Percentiles rank a stretch among this genome's conserved stretches.
These are phyloP conservation scores for Lachnellula hyalina DNA, from an alignment of 2,329 filamentous ascomycete species.

Conservation along the genomic window DNA sequence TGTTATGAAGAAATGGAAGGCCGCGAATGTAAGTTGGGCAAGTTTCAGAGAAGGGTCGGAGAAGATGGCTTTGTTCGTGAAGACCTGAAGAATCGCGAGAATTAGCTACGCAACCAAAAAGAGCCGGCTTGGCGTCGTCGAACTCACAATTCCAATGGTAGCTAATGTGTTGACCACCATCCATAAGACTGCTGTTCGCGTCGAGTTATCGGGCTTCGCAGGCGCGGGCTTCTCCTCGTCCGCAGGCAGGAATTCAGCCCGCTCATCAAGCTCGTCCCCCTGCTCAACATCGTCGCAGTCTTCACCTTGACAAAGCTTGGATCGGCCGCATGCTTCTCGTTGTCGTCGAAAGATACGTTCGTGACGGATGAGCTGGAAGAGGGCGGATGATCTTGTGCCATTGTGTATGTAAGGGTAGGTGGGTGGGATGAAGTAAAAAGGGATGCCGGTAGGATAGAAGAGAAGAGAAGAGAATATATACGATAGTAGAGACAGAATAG, in stretches of 20 bases:
- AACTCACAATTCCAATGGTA: constrained; percentile 56
- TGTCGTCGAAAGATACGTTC: constrained; percentile 25
- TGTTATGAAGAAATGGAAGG: constrained; percentile 64
- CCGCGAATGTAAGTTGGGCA: constrained; percentile 60
- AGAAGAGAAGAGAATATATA: background rate
- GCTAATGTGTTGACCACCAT: constrained; percentile 57
- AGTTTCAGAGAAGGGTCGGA: constrained; percentile 55
- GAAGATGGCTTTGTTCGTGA: constrained; percentile 67
- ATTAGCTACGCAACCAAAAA: background rate
- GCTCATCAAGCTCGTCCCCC: constrained; percentile 36
- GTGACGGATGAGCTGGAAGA: constrained; percentile 27
- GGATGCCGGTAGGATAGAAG: background rate
- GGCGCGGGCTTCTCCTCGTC: constrained; percentile 30
- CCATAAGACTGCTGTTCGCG: constrained; percentile 44
- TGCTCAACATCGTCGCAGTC: constrained; percentile 34
- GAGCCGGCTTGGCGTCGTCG: background rate
- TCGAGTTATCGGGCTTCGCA: constrained; percentile 28
- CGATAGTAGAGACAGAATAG: background rate
- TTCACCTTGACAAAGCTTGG: constrained; percentile 24
- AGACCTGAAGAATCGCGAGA: constrained; percentile 36
- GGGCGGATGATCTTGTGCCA: constrained; percentile 23
- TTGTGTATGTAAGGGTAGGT: constrained; percentile 8
- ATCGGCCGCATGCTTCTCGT: constrained; percentile 23
- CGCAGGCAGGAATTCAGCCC: constrained; percentile 37
- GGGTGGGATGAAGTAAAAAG: too few species aligned